Evolutionary conservation across 306 rosid species (phyloP).

Genomic region (Dryas drummondii): DNA sequence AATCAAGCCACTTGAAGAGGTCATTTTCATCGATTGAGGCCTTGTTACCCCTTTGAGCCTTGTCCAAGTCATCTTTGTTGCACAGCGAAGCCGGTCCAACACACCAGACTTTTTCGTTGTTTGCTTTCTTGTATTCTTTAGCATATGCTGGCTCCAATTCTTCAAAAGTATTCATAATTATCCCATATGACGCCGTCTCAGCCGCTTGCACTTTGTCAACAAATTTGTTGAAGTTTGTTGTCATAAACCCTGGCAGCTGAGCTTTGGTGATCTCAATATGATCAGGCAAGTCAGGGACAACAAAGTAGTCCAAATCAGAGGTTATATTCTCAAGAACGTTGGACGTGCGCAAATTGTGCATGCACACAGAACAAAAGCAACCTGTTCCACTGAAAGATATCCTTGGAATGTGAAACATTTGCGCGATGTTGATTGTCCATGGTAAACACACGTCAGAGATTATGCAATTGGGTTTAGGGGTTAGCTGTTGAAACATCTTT

Average conservation of each 20-base stretch:
- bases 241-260: not conserved
- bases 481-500: slow-evolving; percentile 26
- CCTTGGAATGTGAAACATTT: slow-evolving; percentile 19
- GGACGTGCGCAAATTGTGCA: not conserved
- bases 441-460: slow-evolving; percentile 55
- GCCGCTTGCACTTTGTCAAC: not conserved
- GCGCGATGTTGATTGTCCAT: slow-evolving; percentile 26
- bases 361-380: not conserved
- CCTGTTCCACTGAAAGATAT: slow-evolving; percentile 6
- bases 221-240: not conserved
- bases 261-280: slow-evolving; percentile 18
- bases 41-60: slow-evolving; percentile 55
- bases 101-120: slow-evolving; percentile 51
- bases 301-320: slow-evolving; percentile 14
- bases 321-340: not conserved
- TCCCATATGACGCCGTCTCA: slow-evolving; percentile 29
- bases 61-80: slow-evolving; percentile 43
- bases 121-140: slow-evolving; percentile 38
- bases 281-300: slow-evolving; percentile 22
- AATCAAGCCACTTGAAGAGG: slow-evolving; percentile 53
- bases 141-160: slow-evolving; percentile 47
- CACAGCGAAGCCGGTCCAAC: slow-evolving; percentile 36
- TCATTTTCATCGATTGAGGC: slow-evolving; percentile 27
- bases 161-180: slow-evolving; percentile 29
- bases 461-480: slow-evolving; percentile 58